Evolutionary conservation across 768 basidiomycete species (phyloP).

Genomic region (Termitomyces sp.): DNA sequence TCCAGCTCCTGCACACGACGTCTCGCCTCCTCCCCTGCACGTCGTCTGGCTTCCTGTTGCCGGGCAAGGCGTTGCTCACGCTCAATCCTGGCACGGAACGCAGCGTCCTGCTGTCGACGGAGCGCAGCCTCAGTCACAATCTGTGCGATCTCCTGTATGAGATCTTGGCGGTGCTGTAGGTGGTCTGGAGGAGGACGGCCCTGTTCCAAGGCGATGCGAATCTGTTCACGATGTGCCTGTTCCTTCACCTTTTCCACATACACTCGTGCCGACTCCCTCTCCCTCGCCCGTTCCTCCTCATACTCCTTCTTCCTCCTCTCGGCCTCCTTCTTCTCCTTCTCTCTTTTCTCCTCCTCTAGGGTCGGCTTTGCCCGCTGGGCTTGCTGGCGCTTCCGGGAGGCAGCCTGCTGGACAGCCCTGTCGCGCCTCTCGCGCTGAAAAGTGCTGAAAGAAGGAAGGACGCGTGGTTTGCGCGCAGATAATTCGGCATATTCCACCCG

Average conservation of each 20-base stretch:
- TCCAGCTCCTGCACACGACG: background rate
- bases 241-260: background rate
- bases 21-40: background rate
- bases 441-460: slow-evolving; percentile 1
- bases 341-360: background rate
- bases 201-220: slow-evolving; percentile 5
- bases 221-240: background rate
- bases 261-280: background rate
- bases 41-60: slow-evolving; percentile 1
- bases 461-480: background rate
- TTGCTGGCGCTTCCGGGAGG: background rate
- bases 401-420: background rate
- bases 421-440: slow-evolving; percentile 1
- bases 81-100: background rate
- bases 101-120: slow-evolving; percentile 1
- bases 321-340: background rate
- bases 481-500: background rate
- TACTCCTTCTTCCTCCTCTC: slow-evolving; percentile 2
- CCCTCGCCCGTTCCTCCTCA: background rate
- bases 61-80: background rate
- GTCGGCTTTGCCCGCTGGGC: background rate
- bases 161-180: background rate
- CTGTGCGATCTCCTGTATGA: slow-evolving; percentile 4
- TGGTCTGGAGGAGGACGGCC: background rate
- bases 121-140: background rate